Evolutionary conservation across 306 rosid species (phyloP), one percentile per base, ranked within the genome.

Genomic region (Begonia masoniana): DNA sequence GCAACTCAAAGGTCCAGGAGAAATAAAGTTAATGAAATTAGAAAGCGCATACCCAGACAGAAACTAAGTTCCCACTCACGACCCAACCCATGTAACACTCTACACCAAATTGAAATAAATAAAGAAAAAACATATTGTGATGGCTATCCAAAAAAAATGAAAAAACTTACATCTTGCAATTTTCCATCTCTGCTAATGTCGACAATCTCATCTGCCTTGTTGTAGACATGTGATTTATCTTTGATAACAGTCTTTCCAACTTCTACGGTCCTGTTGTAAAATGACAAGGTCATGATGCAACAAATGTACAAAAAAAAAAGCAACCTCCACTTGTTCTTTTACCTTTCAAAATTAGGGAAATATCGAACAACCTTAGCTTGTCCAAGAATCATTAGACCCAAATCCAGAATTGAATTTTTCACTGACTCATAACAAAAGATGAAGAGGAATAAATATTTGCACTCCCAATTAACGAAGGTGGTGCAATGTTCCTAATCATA

Each of bases 301-400:
- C 39, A 31, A 31, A 31, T 31, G 39, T 21, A 21, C 24, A 21
- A 21, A 21, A 31, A 31, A 31, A 56, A 53, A 60, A 10, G 24
- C 31, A 50, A 50, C 23, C 56, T 39, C 51, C 56, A 54, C 31
- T 43, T 41, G 47, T 50, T 31, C 45, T 21, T 70, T 63, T 62
- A 91, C 97, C 97, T 82, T 69, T 81, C 88, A 62, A 75, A 81
- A 72, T 91, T 71, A 35, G 94, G 86, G 35, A 67, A 86, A 68
- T 86, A 91, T 24, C 96, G 92, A 46, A 86, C 82, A 71, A 91
- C 92, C 67, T 81, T 91, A 69, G 96, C 94, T 79, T 91, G 97
- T 60, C 97, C 97, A 60, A 81, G 88, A 82, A 91, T 67, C 80
- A 91, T 91, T 92, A 71, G 97, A 86, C 57, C 96, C 97, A 75